A percentile compares a stretch with the other conserved stretches of the same genome.
Conservation (phyloP, 768 basidiomycete species). For the Boletus sp. region DNA sequence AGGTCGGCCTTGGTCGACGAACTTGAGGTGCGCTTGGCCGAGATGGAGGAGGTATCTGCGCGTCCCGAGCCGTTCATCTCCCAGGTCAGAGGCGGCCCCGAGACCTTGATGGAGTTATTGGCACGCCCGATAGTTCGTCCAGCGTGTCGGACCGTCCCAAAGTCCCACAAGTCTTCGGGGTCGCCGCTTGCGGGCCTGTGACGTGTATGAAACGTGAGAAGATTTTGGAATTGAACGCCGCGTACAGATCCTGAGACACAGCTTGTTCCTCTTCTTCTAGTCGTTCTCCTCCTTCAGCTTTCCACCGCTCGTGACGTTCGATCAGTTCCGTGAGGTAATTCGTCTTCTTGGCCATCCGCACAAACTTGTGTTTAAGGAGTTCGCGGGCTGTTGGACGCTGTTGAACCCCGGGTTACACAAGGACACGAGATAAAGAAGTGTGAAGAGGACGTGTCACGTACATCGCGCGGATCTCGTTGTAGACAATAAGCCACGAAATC, state of each 20-base stretch:
- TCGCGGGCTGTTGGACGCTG: constrained; percentile 95
- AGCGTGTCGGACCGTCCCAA: constrained; percentile 89
- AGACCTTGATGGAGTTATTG: constrained; percentile 50
- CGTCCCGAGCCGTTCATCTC: constrained; percentile 63
- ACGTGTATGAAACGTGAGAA: background rate
- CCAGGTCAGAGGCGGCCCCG: constrained; percentile 76
- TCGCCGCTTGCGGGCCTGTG: constrained; percentile 56
- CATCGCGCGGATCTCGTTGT: constrained; percentile 91
- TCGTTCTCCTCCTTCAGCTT: constrained; percentile 79
- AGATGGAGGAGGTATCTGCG: constrained; percentile 35
- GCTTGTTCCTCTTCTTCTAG: constrained; percentile 70
- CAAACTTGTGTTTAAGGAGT: constrained; percentile 93
- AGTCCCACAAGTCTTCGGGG: constrained; percentile 92
- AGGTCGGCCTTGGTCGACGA: constrained; percentile 59
- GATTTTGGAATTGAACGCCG: background rate
- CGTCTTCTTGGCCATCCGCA: constrained; percentile 92
- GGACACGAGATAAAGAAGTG: background rate
- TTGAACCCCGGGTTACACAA: constrained; percentile 18
- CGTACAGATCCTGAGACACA: constrained; percentile 63
- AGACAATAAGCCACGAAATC: constrained; percentile 94
- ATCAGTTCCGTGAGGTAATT: constrained; percentile 94
- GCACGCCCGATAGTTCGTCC: constrained; percentile 69
- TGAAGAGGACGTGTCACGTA: constrained; percentile 36
- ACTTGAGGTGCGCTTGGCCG: constrained; percentile 31
- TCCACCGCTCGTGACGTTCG: constrained; percentile 93